These are phyloP conservation scores for Fusarium chaquense DNA, from an alignment of 2,329 filamentous ascomycete genomes.

Conservation along the genomic window DNA sequence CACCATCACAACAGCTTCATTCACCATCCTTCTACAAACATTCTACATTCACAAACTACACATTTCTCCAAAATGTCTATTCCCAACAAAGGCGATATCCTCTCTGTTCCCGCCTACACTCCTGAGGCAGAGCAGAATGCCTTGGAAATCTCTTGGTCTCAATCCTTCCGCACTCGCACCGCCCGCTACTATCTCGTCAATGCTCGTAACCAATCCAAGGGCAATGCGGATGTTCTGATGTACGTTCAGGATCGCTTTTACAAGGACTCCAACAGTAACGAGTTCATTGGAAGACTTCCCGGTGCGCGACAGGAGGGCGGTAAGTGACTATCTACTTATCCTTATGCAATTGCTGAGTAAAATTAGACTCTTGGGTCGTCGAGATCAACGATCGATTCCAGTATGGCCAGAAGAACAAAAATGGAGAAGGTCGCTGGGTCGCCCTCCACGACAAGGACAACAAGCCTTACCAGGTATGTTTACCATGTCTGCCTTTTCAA, in stretches of 20 bases:
- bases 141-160: constrained; percentile 29
- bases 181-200: constrained; percentile 34
- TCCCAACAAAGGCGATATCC: constrained; percentile 15
- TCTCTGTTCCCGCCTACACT: constrained; percentile 24
- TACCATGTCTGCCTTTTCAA: accelerated
- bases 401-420: constrained; percentile 38
- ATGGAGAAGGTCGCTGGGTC: constrained; percentile 30
- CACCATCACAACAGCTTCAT: neutral
- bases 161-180: constrained; percentile 15
- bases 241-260: constrained; percentile 35
- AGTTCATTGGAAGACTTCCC: constrained; percentile 26
- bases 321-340: neutral
- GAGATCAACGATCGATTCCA: constrained; percentile 31
- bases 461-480: constrained; percentile 33
- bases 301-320: constrained; percentile 25
- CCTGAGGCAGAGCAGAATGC: constrained; percentile 21
- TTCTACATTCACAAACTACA: too few species aligned
- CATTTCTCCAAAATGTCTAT: constrained; percentile 20
- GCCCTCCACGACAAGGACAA: constrained; percentile 36
- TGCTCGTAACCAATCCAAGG: constrained; percentile 30
- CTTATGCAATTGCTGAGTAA: accelerated
- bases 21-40: neutral
- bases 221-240: constrained; percentile 19
- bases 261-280: constrained; percentile 11
- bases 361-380: constrained; percentile 21